phyloP scores from a whole-genome alignment of 768 basidiomycete genomes.

The Trametes sanguinea region DNA sequence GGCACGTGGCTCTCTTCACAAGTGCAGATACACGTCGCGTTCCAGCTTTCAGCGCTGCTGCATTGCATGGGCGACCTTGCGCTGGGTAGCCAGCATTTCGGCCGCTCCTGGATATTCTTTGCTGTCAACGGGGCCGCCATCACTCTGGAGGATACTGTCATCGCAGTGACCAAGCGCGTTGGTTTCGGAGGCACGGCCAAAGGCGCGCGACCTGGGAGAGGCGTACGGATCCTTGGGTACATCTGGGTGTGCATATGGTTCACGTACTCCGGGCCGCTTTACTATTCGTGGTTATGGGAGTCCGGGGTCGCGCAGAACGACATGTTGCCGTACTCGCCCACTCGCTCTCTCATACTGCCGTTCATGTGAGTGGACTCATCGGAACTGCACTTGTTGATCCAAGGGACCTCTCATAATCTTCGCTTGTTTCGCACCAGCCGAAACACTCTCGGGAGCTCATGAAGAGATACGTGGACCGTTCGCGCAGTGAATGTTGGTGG shows the following conservation, averaged over 20 bases:
- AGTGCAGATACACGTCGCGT: slow-evolving; percentile 39
- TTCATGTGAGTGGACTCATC: not conserved
- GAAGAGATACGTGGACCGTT: no score
- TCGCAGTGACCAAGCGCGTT: slow-evolving; percentile 23
- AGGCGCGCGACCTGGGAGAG: not conserved
- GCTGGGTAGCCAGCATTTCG: slow-evolving; percentile 20
- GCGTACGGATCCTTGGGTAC: slow-evolving; percentile 10
- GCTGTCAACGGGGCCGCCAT: slow-evolving; percentile 38
- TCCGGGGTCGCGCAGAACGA: not conserved
- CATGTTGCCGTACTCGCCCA: not conserved
- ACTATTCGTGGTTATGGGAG: not conserved
- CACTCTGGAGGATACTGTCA: slow-evolving; percentile 36
- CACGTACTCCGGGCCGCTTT: slow-evolving; percentile 4
- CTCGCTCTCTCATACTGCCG: not conserved
- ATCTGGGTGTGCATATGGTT: slow-evolving; percentile 20
- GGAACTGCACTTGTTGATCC: not conserved
- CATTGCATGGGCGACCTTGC: slow-evolving; percentile 39
- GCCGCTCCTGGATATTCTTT: slow-evolving; percentile 32
- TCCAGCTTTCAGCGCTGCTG: slow-evolving; percentile 38
- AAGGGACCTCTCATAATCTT: not conserved
- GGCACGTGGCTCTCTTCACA: slow-evolving; percentile 32
- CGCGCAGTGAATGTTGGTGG: no score
- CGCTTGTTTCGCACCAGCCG: not conserved
- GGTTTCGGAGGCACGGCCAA: not conserved
- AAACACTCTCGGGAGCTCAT: not conserved